Conservation (phyloP, 2,329 filamentous ascomycete genomes). For the Zopfia rhizophila region DNA sequence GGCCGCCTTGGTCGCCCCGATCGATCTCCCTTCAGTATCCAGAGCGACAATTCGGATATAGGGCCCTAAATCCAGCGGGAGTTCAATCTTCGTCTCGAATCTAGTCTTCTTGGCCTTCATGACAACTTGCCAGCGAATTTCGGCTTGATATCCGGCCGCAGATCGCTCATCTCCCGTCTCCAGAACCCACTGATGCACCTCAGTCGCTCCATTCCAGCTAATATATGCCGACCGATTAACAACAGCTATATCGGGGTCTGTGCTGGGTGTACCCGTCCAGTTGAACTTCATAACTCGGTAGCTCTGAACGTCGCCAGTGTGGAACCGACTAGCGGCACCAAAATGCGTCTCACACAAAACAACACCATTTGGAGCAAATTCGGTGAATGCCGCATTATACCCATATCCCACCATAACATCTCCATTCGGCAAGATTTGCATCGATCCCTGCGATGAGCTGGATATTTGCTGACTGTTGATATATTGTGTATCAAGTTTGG, state of each 20-base stretch:
- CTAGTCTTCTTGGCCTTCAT: conserved; percentile 19
- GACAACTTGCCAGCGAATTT: conserved; percentile 6
- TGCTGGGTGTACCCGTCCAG: conserved; percentile 21
- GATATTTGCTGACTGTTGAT: conserved; percentile 50
- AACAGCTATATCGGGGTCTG: conserved; percentile 16
- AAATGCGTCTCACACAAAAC: conserved; percentile 55
- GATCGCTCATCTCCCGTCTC: conserved; percentile 5
- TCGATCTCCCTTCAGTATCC: too few species aligned
- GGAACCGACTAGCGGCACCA: conserved; percentile 25
- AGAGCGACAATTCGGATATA: conserved; percentile 21
- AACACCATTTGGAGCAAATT: conserved; percentile 53
- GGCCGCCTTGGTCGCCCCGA: too few species aligned
- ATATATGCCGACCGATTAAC: conserved; percentile 17
- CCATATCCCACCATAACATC: conserved; percentile 61
- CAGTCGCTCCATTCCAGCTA: conserved; percentile 30
- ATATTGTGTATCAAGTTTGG: conserved; percentile 53
- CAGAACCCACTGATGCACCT: conserved; percentile 31
- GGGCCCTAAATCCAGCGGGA: conserved; percentile 4
- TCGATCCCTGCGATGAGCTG: conserved; percentile 50
- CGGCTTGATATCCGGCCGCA: not conserved
- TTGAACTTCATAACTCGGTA: conserved; percentile 46
- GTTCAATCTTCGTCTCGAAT: conserved; percentile 24
- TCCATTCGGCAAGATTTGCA: conserved; percentile 52
- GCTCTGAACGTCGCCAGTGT: conserved; percentile 41
- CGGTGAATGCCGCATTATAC: conserved; percentile 58